phyloP scores from a whole-genome alignment of 306 rosid genomes.

The Cicer cuneatum region DNA sequence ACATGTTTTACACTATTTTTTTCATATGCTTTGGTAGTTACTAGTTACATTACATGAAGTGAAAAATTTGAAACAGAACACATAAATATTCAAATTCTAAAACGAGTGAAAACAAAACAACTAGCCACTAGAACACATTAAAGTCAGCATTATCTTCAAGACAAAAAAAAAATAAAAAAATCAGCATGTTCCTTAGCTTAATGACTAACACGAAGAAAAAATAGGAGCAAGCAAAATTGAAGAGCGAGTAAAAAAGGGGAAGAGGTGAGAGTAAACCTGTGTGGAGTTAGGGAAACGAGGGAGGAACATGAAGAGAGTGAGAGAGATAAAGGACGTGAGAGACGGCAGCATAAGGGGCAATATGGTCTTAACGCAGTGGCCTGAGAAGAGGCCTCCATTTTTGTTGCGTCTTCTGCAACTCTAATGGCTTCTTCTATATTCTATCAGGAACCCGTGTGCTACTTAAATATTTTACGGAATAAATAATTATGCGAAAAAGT shows the following conservation, averaged over 20 bases:
- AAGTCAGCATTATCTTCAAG: neutral
- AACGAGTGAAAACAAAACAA: slow-evolving; percentile 23
- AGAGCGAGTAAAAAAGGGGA: neutral
- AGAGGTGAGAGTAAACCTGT: slow-evolving; percentile 51
- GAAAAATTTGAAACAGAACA: neutral
- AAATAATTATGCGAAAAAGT: neutral
- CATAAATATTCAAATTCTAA: slow-evolving; percentile 2
- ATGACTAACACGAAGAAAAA: neutral
- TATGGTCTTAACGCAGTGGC: slow-evolving; percentile 58
- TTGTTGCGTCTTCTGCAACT: slow-evolving; percentile 40
- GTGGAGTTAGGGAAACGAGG: slow-evolving; percentile 49
- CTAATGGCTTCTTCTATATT: slow-evolving; percentile 51
- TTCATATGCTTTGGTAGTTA: neutral
- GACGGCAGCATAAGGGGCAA: slow-evolving; percentile 63
- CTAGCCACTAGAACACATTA: neutral
- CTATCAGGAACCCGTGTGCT: slow-evolving; percentile 51
- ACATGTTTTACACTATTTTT: neutral
- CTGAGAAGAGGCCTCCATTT: slow-evolving; percentile 63
- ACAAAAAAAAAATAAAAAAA: neutral
- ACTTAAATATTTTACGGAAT: neutral
- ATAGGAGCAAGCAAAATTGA: slow-evolving; percentile 33
- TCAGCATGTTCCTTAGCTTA: neutral
- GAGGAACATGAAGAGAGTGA: slow-evolving; percentile 55
- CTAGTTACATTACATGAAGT: neutral
- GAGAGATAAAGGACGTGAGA: slow-evolving; percentile 45